A percentile compares a stretch with the other conserved stretches of the same genome.
Evolutionary conservation across 2,329 filamentous ascomycete species (phyloP).

Genomic region (Cladophialophora chaetospira): DNA sequence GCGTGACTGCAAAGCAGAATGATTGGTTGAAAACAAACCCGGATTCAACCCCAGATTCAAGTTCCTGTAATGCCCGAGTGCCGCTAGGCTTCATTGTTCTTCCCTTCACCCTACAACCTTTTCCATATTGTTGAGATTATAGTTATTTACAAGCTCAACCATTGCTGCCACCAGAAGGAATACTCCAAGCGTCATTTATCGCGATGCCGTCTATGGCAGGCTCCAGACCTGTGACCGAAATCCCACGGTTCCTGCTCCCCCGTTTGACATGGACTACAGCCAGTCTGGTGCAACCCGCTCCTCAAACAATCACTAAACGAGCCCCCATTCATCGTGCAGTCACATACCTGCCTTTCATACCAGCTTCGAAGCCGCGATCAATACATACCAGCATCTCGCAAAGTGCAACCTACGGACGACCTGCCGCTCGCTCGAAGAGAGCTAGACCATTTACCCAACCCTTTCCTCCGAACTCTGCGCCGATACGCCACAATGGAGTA

Average conservation of each 20-base stretch:
- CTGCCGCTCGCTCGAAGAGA: slow-evolving; percentile 10
- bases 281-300: slow-evolving; percentile 16
- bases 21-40: not conserved
- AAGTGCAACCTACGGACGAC: slow-evolving; percentile 3
- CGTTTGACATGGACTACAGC: slow-evolving; percentile 43
- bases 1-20: no score
- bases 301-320: slow-evolving; percentile 15
- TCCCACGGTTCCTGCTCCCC: slow-evolving; percentile 47
- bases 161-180: no score
- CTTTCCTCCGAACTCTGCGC: slow-evolving; percentile 26
- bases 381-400: slow-evolving; percentile 13
- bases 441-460: slow-evolving; percentile 17
- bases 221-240: slow-evolving; percentile 44
- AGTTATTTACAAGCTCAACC: no score
- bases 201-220: slow-evolving; percentile 40
- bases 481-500: slow-evolving; percentile 50
- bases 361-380: slow-evolving; percentile 11
- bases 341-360: slow-evolving; percentile 17
- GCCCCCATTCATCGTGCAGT: slow-evolving; percentile 6
- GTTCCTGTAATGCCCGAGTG: not conserved
- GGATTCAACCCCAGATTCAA: not conserved
- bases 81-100: not conserved
- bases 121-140: not conserved
- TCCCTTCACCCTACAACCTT: not conserved
- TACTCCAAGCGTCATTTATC: no score